Conservation (phyloP, 352 stramenopile species). For the Globisporangium nunn region DNA sequence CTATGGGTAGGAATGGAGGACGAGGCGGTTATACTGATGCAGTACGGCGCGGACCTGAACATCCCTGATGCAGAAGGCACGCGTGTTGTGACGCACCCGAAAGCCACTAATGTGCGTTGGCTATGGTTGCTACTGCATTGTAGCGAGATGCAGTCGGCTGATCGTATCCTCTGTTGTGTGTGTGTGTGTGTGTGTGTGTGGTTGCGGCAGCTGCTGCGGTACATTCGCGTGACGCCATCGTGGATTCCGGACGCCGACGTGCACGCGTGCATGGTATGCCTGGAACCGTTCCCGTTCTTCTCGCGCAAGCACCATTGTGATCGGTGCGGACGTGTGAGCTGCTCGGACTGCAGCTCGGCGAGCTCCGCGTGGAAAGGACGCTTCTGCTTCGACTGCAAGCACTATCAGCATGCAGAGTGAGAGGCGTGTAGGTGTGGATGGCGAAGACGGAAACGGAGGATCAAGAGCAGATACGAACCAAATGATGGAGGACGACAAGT, state of each 20-base stretch:
- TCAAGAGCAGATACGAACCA: no score
- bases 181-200: background rate
- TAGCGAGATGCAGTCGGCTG: background rate
- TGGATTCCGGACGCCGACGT: conserved; percentile 59
- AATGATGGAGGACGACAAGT: no score
- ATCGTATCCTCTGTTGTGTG: conserved; percentile 6
- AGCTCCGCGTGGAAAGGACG: conserved; percentile 65
- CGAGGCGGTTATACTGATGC: conserved; percentile 50
- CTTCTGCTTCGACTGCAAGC: conserved; percentile 76
- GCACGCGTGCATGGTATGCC: conserved; percentile 62
- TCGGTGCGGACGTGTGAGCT: conserved; percentile 70
- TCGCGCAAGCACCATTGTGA: conserved; percentile 68
- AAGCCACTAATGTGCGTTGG: conserved; percentile 52
- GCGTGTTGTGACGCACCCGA: conserved; percentile 46
- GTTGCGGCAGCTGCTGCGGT: conserved; percentile 31
- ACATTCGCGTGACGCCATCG: conserved; percentile 44
- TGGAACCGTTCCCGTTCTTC: conserved; percentile 65
- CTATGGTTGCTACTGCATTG: background rate
- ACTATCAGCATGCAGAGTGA: conserved; percentile 52
- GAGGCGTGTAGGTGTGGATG: background rate
- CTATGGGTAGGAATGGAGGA: conserved; percentile 47
- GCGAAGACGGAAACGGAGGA: background rate
- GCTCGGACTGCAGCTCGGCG: conserved; percentile 59
- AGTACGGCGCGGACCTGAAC: conserved; percentile 66
- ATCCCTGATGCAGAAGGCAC: conserved; percentile 46